Evolutionary conservation across 805 yeast genomes (phyloP).

Genomic region (Monosporozyma siamensis): DNA sequence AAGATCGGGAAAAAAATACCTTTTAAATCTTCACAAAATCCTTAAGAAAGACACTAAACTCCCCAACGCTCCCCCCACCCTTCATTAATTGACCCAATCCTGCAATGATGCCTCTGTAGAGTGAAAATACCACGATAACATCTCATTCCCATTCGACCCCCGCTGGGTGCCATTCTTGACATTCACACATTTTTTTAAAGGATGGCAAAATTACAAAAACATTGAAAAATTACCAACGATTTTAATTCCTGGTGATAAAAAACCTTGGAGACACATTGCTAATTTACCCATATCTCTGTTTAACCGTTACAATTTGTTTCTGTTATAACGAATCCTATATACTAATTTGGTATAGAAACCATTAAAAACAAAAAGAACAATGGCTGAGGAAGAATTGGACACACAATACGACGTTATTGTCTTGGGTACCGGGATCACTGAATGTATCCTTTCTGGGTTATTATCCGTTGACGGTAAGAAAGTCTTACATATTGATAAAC

Average conservation of each 20-base stretch:
- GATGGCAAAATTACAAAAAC: not conserved
- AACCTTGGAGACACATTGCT: too few relatives aligned
- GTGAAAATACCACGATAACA: too few relatives aligned
- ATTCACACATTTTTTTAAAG: not conserved
- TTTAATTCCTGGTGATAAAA: not conserved
- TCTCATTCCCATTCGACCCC: not conserved
- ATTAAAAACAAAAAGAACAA: too few relatives aligned
- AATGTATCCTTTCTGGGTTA: constrained; percentile 88
- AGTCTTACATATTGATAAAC: constrained; percentile 91
- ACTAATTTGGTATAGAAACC: not conserved
- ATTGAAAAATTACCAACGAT: too few relatives aligned
- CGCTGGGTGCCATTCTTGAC: not conserved
- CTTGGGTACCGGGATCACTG: constrained; percentile 90
- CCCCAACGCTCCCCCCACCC: too few relatives aligned
- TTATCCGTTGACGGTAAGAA: constrained; percentile 97
- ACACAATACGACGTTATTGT: constrained; percentile 96
- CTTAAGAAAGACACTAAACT: too few relatives aligned
- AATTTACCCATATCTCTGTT: too few relatives aligned
- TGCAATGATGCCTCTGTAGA: too few relatives aligned
- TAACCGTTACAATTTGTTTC: too few relatives aligned
- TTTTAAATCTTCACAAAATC: too few relatives aligned
- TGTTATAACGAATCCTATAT: not conserved
- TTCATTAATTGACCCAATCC: too few relatives aligned
- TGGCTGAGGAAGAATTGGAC: constrained; percentile 50
- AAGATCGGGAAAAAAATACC: too few relatives aligned